These are phyloP conservation scores for Camellia sinensis DNA, from an alignment of 148 eudicot genomes.

Conservation along the genomic window DNA sequence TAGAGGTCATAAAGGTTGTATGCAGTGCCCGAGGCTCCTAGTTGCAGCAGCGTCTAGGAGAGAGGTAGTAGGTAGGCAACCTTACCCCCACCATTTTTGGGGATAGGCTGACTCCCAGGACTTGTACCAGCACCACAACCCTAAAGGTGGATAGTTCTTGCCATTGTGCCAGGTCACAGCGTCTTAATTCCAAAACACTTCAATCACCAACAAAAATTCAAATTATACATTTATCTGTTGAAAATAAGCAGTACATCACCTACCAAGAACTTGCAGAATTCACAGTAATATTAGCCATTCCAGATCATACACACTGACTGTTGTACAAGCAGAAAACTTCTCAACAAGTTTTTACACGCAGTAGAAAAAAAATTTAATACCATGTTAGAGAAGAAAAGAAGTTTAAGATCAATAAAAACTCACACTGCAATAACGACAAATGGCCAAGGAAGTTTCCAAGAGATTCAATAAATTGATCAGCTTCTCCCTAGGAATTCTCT, in stretches of 20 bases:
- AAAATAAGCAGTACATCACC: not conserved
- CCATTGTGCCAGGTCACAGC: too few relatives aligned
- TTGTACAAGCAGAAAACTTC: not conserved
- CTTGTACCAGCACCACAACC: too few relatives aligned
- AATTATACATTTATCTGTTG: not conserved
- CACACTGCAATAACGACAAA: conserved; percentile 70
- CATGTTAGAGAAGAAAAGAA: not conserved
- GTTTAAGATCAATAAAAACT: conserved; percentile 27
- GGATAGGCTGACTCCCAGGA: too few relatives aligned
- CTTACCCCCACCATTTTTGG: too few relatives aligned
- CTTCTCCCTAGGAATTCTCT: conserved; percentile 54
- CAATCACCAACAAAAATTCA: not conserved
- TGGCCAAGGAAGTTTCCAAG: conserved; percentile 58
- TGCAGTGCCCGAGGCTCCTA: too few relatives aligned
- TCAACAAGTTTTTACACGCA: not conserved
- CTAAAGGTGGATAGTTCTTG: too few relatives aligned
- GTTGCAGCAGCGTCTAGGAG: too few relatives aligned
- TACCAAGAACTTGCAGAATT: not conserved
- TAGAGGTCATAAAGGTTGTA: too few relatives aligned
- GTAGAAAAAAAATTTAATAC: not conserved
- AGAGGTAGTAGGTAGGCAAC: too few relatives aligned
- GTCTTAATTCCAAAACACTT: too few relatives aligned
- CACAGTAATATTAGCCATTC: not conserved
- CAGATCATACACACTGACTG: not conserved
- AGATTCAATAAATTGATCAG: conserved; percentile 46